Conservation (phyloP, 2,329 filamentous ascomycete species). For the Emergomyces pasteurianus region DNA sequence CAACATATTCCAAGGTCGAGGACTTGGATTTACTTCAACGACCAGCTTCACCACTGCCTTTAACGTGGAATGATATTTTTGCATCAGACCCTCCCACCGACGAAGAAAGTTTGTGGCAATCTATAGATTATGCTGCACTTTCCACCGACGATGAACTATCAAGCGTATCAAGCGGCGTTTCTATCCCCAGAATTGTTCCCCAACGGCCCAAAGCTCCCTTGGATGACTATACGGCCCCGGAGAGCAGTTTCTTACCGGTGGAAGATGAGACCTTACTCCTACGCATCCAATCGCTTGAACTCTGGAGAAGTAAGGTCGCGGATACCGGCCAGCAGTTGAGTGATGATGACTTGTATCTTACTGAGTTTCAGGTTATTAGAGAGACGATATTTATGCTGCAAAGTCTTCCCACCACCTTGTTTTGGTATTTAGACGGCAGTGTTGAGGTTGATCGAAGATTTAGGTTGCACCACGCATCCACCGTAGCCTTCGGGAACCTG, state of each 20-base stretch:
- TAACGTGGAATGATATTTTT: conserved; percentile 73
- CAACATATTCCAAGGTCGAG: conserved; percentile 54
- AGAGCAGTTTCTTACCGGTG: conserved; percentile 20
- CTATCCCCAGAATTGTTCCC: conserved; percentile 18
- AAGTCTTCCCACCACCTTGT: conserved; percentile 64
- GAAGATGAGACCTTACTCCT: conserved; percentile 25
- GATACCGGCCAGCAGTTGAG: conserved; percentile 15
- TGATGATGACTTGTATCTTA: conserved; percentile 32
- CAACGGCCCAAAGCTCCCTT: conserved; percentile 17
- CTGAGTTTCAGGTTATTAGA: conserved; percentile 61
- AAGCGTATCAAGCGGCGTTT: conserved; percentile 21
- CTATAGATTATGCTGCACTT: conserved; percentile 27
- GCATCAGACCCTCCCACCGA: conserved; percentile 59
- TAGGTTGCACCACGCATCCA: conserved; percentile 23
- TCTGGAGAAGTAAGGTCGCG: conserved; percentile 29
- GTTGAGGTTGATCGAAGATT: conserved; percentile 30
- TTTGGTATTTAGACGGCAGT: conserved; percentile 31
- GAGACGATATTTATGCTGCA: conserved; percentile 79
- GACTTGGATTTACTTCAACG: conserved; percentile 48
- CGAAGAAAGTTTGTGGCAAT: conserved; percentile 31
- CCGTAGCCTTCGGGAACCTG: conserved; percentile 19
- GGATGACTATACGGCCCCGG: conserved; percentile 24
- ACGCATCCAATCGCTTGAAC: conserved; percentile 34
- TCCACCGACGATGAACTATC: conserved; percentile 30
- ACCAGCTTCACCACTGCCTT: conserved; percentile 33